These are phyloP conservation scores for Penicillium sp. DNA, from an alignment of 2,329 filamentous ascomycete species.

Conservation along the genomic window DNA sequence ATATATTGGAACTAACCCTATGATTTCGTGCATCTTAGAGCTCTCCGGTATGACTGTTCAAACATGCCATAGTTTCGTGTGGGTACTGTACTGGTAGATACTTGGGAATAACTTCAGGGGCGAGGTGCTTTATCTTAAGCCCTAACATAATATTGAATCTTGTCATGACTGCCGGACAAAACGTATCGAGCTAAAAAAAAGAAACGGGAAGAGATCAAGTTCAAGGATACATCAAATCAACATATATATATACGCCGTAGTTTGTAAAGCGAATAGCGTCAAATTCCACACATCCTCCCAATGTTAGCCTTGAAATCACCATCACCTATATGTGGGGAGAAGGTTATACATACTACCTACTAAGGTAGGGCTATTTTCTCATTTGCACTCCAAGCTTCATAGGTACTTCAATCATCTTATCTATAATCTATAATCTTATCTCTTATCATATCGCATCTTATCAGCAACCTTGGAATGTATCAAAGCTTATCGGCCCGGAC, in stretches of 20 bases:
- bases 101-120: no score
- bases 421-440: neutral
- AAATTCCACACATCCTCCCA: neutral
- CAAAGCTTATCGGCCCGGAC: neutral
- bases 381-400: neutral
- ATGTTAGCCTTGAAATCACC: rapidly evolving
- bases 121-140: neutral
- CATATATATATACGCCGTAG: neutral
- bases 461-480: no score
- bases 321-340: no score
- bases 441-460: neutral
- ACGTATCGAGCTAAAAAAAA: neutral
- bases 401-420: neutral
- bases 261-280: neutral
- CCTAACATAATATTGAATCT: no score
- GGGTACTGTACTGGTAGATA: no score
- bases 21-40: no score
- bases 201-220: neutral
- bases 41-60: no score
- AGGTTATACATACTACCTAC: no score
- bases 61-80: no score
- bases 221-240: no score
- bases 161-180: no score
- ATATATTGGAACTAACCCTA: no score
- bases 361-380: neutral